Base-by-base conservation (phyloP, 108 stramenopile genomes). In the Stephanodiscus triporus region DNA sequence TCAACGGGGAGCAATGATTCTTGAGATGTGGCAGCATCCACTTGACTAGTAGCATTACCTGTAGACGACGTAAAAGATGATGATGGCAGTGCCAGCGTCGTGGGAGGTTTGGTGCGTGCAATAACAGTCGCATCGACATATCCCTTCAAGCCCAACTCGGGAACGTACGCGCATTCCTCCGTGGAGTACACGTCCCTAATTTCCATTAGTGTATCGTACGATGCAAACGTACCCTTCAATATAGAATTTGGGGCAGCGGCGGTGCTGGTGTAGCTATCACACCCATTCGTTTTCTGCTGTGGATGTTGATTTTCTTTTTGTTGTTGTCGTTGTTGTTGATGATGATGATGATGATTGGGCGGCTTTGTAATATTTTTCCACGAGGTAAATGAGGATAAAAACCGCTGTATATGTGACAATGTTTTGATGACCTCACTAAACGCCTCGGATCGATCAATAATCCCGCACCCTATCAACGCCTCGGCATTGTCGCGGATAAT, bases 61-160 rank as follows among this genome's bases (percentile, higher is more conserved):
- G 17, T 61, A 30, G 48, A 53, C 2, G 50, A 43, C 17, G 38
- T 53, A 4, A n/a, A 64, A 29, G 27, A 40, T 51, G n/a, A 47
- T 16, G 43, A 45, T 14, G 43, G 43, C 43, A 45, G 43, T 16
- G 13, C 43, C 43, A 45, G 43, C 14, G 3, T 45, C 43, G 16
- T 49, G 6, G 71, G 24, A 36, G 73, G 68, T 38, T 79, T 78
- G 9, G 87, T 91, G 8, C 63, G 66, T 2, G 90, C 86, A 53
- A 86, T 70, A 16, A 95, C 63, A 8, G 92, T 89, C 23, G 89
- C 89, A 73, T 96, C 96, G 24, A 94, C 81, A 17, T 77, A 72
- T 30, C 96, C 96, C 64, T 91, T 93, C 67, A 96, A 62, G 13
- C 92, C 96, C 4, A 96, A 74, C 48, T 93, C 90, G 27, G 90